Evolutionary conservation across 345 rosid species (phyloP).

Genomic region (Rubroshorea leprosula): DNA sequence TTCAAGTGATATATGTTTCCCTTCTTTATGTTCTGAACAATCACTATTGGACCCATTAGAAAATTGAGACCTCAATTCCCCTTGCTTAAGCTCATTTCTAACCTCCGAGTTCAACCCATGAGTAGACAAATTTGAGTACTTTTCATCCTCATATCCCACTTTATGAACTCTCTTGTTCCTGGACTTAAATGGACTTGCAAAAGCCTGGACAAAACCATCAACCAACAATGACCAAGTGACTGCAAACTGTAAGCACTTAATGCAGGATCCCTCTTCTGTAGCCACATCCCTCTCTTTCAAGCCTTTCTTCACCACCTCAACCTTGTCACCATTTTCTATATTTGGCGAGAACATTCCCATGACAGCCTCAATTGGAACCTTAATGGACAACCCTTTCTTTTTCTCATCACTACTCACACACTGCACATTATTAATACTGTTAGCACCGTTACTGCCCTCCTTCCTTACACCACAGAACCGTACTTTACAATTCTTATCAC

Average conservation of each 20-base stretch:
- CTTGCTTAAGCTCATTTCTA: neutral
- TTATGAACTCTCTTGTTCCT: conserved; percentile 26
- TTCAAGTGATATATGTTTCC: conserved; percentile 17
- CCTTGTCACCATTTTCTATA: neutral
- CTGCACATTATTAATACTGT: neutral
- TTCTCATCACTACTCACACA: conserved; percentile 24
- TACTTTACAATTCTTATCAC: conserved; percentile 8
- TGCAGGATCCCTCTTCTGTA: conserved; percentile 40
- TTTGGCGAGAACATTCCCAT: conserved; percentile 20
- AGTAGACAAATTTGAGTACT: conserved; percentile 9
- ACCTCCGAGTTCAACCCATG: conserved; percentile 21
- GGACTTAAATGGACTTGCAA: conserved; percentile 41
- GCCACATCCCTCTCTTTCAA: conserved; percentile 27
- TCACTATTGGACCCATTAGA: neutral
- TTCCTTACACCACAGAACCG: conserved; percentile 24
- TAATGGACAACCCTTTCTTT: conserved; percentile 39
- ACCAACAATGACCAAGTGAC: conserved; percentile 54
- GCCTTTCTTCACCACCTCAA: conserved; percentile 1
- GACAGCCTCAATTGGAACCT: conserved; percentile 31
- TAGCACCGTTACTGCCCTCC: conserved; percentile 14
- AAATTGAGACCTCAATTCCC: neutral
- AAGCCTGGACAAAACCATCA: conserved; percentile 43
- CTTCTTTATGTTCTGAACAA: neutral
- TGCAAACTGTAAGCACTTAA: conserved; percentile 55
- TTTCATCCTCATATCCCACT: conserved; percentile 24